Evolutionary conservation across 495 filamentous ascomycete genomes (phyloP), one percentile per base, ranked within the genome.

Genomic region (Elasticomyces elasticus): DNA sequence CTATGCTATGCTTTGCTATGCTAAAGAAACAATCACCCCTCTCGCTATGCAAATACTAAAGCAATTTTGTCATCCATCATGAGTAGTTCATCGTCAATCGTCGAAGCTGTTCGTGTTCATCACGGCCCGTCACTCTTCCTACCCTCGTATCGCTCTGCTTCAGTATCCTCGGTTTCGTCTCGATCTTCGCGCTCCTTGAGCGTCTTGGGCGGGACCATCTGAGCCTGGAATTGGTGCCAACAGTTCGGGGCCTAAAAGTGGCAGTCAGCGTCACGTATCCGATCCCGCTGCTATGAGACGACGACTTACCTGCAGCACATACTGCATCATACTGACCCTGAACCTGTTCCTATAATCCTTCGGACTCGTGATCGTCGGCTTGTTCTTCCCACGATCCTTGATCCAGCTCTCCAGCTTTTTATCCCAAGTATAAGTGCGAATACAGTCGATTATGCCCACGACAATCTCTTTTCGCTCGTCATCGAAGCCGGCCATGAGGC

Each of bases 361-460:
- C 9, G 92, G 92, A 69, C 87, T 94, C 28, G 92, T 99, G 24
- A 99, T 89, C 0, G 92, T 99, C 10, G 92, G 92, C 49, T 85
- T 76, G 61, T 95, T 95, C 65, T 89, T 83, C 46, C 89, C 90
- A 30, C 90, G 82, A 62, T 94, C 86, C 69, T 99, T 99, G 72
- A 97, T 95, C 92, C 92, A 99, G 25, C 83, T 89, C 70, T 99
- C 92, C 10, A 99, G 78, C 62, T 94, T 95, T 74, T 99, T 99
- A 70, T 99, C 92, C 92, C 94, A 99, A 12, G 92, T 99, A 64
- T 95, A 99, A 0, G 92, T 99, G 35, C 92, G 82, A 58, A 99
- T 97, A 67, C 89, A 96, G 64, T 99, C 92, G 60, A 99, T 97
- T 60, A 99, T 95, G 2, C 92, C 92, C 15, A 99, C 90, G 5